phyloP scores from a whole-genome alignment of 768 basidiomycete genomes.

The Auricularia heimuer region DNA sequence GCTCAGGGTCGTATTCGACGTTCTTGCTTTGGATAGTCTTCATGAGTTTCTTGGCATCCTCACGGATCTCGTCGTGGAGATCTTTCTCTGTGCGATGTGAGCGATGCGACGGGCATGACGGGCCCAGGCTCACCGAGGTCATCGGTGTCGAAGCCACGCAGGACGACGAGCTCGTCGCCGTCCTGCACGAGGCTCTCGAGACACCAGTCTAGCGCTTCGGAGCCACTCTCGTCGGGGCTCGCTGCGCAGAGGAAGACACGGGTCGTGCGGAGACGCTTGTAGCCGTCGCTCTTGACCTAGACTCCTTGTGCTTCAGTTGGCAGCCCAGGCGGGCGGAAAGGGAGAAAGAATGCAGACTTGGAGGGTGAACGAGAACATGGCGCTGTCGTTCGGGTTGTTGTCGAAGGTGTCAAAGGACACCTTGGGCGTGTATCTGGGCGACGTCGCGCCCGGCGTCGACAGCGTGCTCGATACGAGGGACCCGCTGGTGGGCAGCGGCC shows the following conservation, averaged over 20 bases:
- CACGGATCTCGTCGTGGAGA: conserved; percentile 57
- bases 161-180: conserved; percentile 88
- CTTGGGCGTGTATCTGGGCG: conserved; percentile 39
- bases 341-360: conserved; percentile 21
- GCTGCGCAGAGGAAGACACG: conserved; percentile 86
- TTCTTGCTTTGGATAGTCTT: conserved; percentile 70
- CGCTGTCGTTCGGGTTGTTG: conserved; percentile 48
- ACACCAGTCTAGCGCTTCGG: conserved; percentile 87
- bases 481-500: conserved; percentile 3
- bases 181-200: conserved; percentile 75
- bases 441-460: neutral
- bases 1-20: conserved; percentile 62
- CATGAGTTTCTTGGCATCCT: conserved; percentile 82
- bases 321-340: neutral
- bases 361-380: conserved; percentile 83
- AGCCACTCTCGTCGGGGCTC: conserved; percentile 79
- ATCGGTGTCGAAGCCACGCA: conserved; percentile 82
- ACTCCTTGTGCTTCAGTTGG: neutral
- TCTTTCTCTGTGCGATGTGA: conserved; percentile 46
- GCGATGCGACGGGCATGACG: neutral
- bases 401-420: conserved; percentile 87
- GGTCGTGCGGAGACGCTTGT: conserved; percentile 62
- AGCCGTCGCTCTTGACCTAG: conserved; percentile 70
- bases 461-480: neutral
- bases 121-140: conserved; percentile 49